Base-by-base conservation (phyloP, 306 rosid species). In the Cucurbita pepo region DNA sequence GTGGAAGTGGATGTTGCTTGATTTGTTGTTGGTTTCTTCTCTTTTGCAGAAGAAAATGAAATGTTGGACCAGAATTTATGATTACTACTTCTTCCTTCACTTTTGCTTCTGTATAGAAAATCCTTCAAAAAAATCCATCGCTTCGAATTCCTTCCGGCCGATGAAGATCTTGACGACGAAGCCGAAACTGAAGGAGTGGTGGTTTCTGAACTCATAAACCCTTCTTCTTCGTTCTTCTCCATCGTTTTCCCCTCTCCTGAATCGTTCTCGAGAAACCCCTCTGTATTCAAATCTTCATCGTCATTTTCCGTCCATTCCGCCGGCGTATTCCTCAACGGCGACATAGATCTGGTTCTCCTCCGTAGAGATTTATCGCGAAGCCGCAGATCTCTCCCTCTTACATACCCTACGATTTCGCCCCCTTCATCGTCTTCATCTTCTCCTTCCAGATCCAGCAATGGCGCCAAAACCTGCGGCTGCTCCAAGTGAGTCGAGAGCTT, bases 271-370 rank as follows among this genome's bases (percentile, higher is more conserved):
- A 48, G 21, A 25, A 69, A 63, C 1, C 41, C 16, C 10, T 47
- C 81, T 6, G 37, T 16, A 16, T 65, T 73, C 7, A 50, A 57
- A 50, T 16, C 45, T 3, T 44, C 58, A 5, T 71, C 82, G 38
- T 84, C 85, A 8, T 70, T 72, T 34, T 86, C 95, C 5, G 30
- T 30, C 92, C 90, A 89, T 43, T 88, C 96, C 10, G 70, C 48
- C 10, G 59, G 86, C 4, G 82, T 58, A 51, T 77, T 87, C 15
- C 96, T 83, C 21, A 95, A 74, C 3, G 99, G 99, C 0, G 99
- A 95, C 96, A 91, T 69, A 76, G 99, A 95, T 89, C 95, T 91
- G 61, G 95, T 89, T 83, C 99, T 86, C 18, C 97, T 77, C 44
- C 95, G 80, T 19, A 86, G 54, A 5, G 95, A 89, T 78, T 85